A percentile compares a stretch with the other conserved stretches of the same genome.
These are phyloP conservation scores for Populus alba DNA, from an alignment of 345 rosid species.

Conservation along the genomic window DNA sequence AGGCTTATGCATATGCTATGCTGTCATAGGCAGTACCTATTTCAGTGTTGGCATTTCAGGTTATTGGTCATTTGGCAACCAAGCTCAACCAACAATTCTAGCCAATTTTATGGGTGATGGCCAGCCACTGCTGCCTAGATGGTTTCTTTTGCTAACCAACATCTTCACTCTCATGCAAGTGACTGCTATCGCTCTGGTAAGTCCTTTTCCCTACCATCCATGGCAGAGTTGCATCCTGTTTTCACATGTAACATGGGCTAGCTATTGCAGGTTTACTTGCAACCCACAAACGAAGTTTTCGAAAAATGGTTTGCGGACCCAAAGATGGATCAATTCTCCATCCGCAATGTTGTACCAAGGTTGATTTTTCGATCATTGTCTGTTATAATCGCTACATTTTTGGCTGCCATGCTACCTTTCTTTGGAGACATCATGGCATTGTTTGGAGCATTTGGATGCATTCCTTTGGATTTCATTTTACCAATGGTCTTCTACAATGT, in stretches of 20 bases:
- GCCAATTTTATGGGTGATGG: neutral
- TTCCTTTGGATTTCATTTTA: slow-evolving; percentile 26
- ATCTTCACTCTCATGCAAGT: too few relatives aligned
- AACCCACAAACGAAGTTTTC: slow-evolving; percentile 28
- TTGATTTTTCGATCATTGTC: slow-evolving; percentile 17
- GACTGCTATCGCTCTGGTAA: too few relatives aligned
- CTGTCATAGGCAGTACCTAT: slow-evolving; percentile 34
- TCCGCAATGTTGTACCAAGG: slow-evolving; percentile 24
- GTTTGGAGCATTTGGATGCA: slow-evolving; percentile 33
- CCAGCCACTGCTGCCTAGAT: neutral
- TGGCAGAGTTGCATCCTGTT: too few relatives aligned
- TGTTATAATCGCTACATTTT: slow-evolving; percentile 1
- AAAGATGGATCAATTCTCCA: slow-evolving; percentile 14
- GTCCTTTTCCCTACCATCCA: too few relatives aligned
- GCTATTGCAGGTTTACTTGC: slow-evolving; percentile 19
- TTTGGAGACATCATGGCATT: slow-evolving; percentile 29
- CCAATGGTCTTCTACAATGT: slow-evolving; percentile 46
- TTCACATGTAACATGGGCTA: too few relatives aligned
- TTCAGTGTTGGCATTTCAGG: slow-evolving; percentile 22
- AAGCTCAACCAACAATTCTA: neutral
- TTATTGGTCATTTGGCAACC: neutral
- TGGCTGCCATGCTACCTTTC: slow-evolving; percentile 25
- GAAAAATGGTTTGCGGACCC: slow-evolving; percentile 19
- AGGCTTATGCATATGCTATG: slow-evolving; percentile 50
- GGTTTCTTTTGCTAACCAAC: neutral